Conservation (phyloP, 2,329 filamentous ascomycete genomes). For the Penicillium sp. region DNA sequence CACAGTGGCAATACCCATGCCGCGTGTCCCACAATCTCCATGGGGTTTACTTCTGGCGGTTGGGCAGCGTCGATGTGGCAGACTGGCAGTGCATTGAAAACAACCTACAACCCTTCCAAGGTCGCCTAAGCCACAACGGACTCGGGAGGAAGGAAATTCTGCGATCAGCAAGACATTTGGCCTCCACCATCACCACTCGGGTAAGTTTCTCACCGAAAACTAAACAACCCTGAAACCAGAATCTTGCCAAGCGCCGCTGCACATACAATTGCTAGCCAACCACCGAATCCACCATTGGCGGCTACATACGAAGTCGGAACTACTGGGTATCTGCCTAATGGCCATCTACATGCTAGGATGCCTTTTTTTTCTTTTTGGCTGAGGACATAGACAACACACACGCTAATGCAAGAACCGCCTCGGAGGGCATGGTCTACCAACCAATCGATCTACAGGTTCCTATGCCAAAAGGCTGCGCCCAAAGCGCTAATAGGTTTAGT, state of each 20-base stretch:
- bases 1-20: too few species aligned
- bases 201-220: too few species aligned
- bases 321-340: neutral
- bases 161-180: neutral
- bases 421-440: neutral
- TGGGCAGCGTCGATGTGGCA: too few species aligned
- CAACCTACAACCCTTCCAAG: too few species aligned
- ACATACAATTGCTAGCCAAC: neutral
- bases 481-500: neutral
- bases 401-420: neutral
- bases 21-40: too few species aligned
- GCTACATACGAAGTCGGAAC: neutral
- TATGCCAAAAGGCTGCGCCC: neutral
- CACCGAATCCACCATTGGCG: neutral
- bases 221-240: neutral
- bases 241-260: neutral
- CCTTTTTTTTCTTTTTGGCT: neutral
- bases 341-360: neutral
- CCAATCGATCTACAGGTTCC: neutral
- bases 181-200: neutral
- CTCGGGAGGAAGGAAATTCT: too few species aligned
- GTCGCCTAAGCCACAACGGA: too few species aligned
- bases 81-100: too few species aligned
- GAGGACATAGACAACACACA: neutral
- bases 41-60: too few species aligned